phyloP scores from a whole-genome alignment of 495 filamentous ascomycete species.

The Aspergillus campestris region DNA sequence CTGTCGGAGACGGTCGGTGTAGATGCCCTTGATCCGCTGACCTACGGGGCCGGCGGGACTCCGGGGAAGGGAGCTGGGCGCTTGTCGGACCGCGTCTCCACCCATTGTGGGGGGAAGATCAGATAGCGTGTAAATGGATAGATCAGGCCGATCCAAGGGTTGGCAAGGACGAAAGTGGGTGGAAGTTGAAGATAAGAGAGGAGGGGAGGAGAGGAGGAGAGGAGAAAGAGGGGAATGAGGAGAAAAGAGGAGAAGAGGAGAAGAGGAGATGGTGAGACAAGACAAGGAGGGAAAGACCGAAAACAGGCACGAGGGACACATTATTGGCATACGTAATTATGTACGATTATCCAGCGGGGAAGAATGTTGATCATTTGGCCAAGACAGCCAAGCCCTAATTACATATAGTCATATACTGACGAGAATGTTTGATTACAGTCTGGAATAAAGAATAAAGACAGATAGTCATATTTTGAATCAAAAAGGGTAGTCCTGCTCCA shows the following conservation, averaged over 20 bases:
- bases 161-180: slow-evolving; percentile 2
- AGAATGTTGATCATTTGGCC: too few relatives aligned
- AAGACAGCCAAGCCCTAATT: too few relatives aligned
- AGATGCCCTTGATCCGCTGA: slow-evolving; percentile 80
- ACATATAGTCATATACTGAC: too few relatives aligned
- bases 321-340: too few relatives aligned
- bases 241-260: neutral
- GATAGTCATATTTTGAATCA: neutral
- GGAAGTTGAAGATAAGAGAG: slow-evolving; percentile 1
- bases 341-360: too few relatives aligned
- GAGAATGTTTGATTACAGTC: too few relatives aligned
- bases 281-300: too few relatives aligned
- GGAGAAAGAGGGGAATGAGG: neutral
- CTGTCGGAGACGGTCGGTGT: slow-evolving; percentile 71
- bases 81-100: slow-evolving; percentile 36
- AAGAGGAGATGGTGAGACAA: neutral
- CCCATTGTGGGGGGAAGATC: slow-evolving; percentile 29
- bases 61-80: slow-evolving; percentile 46
- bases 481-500: neutral
- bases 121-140: slow-evolving; percentile 1
- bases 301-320: too few relatives aligned
- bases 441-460: too few relatives aligned
- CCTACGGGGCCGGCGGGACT: slow-evolving; percentile 57
- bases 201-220: neutral
- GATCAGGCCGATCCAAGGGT: neutral